phyloP scores from a whole-genome alignment of 1,284 basidiomycete genomes.

The Boletellus sp. region DNA sequence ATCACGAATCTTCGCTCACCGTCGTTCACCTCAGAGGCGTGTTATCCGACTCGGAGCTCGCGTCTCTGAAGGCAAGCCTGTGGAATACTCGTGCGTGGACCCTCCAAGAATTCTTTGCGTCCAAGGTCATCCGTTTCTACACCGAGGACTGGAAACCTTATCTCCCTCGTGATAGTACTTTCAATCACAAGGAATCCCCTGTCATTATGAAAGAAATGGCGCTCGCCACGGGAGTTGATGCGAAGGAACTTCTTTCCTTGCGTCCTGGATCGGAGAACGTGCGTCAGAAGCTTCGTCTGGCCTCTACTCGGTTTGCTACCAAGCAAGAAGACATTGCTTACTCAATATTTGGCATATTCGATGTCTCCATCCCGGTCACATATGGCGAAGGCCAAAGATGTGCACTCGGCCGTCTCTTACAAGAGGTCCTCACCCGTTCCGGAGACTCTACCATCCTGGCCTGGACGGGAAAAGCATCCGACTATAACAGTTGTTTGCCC shows the following conservation, averaged over 20 bases:
- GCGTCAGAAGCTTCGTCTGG: slow-evolving; percentile 21
- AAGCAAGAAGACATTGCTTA: slow-evolving; percentile 20
- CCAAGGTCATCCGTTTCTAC: slow-evolving; percentile 19
- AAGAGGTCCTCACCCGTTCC: slow-evolving; percentile 19
- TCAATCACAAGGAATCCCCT: slow-evolving; percentile 19
- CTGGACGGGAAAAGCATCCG: slow-evolving; percentile 21
- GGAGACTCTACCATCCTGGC: slow-evolving; percentile 14
- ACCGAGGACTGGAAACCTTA: slow-evolving; percentile 24
- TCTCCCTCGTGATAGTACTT: slow-evolving; percentile 1
- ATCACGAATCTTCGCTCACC: slow-evolving; percentile 20
- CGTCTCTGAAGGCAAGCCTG: slow-evolving; percentile 5
- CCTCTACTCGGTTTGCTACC: slow-evolving; percentile 16
- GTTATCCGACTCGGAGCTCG: slow-evolving; percentile 4
- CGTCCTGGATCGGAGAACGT: slow-evolving; percentile 18
- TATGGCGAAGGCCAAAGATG: slow-evolving; percentile 22
- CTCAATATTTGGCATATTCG: slow-evolving; percentile 22
- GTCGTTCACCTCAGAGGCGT: slow-evolving; percentile 23
- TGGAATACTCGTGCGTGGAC: slow-evolving; percentile 29
- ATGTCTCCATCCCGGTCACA: slow-evolving; percentile 15
- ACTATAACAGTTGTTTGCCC: slow-evolving; percentile 24
- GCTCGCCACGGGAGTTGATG: slow-evolving; percentile 12
- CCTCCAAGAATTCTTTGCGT: slow-evolving; percentile 25
- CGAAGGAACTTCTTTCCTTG: slow-evolving; percentile 9
- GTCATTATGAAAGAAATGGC: slow-evolving; percentile 19
- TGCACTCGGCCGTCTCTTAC: slow-evolving; percentile 19